Percentiles rank a stretch among this genome's conserved stretches.
phyloP scores from a whole-genome alignment of 1,139 yeast species.

The Suhomyces maxii region DNA sequence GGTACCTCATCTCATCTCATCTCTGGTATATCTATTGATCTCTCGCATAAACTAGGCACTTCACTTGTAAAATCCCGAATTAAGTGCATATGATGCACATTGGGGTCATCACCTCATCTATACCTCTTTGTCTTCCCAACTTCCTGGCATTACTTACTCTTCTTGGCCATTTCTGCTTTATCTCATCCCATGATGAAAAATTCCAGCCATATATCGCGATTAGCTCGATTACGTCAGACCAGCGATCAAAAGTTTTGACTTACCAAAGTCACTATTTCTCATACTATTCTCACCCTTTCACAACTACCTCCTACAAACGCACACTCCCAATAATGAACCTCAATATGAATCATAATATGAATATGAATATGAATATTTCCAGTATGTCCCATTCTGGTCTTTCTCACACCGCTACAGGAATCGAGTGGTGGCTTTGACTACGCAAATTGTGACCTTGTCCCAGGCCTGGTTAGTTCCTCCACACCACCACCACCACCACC shows the following conservation, averaged over 20 bases:
- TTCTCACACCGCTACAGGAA: conserved; percentile 13
- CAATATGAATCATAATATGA: not conserved
- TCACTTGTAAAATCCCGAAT: no score
- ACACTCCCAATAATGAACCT: conserved; percentile 4
- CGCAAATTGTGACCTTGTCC: conserved; percentile 11
- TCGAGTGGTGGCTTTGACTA: conserved; percentile 25
- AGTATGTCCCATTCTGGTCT: conserved; percentile 1
- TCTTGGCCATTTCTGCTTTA: conserved; percentile 26
- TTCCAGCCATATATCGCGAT: not conserved
- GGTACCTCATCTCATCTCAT: not conserved
- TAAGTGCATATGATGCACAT: no score
- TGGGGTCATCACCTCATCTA: no score
- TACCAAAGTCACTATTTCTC: conserved; percentile 1
- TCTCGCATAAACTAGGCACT: not conserved
- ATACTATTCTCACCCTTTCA: not conserved
- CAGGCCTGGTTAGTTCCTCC: no score
- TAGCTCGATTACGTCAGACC: conserved; percentile 2
- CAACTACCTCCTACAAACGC: not conserved
- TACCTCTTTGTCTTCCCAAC: not conserved
- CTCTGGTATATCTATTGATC: not conserved
- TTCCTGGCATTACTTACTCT: conserved; percentile 22
- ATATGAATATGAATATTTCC: conserved; percentile 1
- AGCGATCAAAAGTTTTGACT: no score
- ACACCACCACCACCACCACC: no score
- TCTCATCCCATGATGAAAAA: conserved; percentile 11